A percentile compares a stretch with the other conserved stretches of the same genome.
Evolutionary conservation across 805 yeast species (phyloP).

Genomic region (Ogataea ganodermae): DNA sequence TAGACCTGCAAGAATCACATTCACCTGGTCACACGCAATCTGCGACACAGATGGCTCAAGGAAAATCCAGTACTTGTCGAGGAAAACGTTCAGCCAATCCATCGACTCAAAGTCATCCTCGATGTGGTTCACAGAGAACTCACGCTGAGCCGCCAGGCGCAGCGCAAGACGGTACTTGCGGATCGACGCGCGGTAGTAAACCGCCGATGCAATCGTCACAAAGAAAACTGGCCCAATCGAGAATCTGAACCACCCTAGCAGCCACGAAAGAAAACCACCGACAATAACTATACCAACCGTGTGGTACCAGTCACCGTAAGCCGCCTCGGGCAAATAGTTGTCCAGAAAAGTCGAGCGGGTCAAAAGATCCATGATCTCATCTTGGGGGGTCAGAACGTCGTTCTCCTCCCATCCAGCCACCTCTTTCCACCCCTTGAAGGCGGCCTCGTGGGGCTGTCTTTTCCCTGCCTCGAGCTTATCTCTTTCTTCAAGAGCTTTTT

Average conservation of each 20-base stretch:
- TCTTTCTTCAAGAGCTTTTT: constrained; percentile 20
- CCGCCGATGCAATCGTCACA: constrained; percentile 58
- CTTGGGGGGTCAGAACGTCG: constrained; percentile 65
- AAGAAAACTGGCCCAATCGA: constrained; percentile 81
- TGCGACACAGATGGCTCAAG: constrained; percentile 88
- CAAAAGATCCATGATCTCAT: constrained; percentile 69
- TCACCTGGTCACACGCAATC: constrained; percentile 81
- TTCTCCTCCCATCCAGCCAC: constrained; percentile 82
- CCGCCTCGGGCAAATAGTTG: constrained; percentile 67
- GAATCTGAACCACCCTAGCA: constrained; percentile 74
- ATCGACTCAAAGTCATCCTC: constrained; percentile 90
- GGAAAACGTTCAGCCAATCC: constrained; percentile 91
- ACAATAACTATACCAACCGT: constrained; percentile 69
- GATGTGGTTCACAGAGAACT: constrained; percentile 73
- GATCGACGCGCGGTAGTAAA: constrained; percentile 81
- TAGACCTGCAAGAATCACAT: constrained; percentile 76
- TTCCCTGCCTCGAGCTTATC: constrained; percentile 23
- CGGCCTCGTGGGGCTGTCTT: constrained; percentile 58
- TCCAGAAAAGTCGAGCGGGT: constrained; percentile 75
- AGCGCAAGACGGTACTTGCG: constrained; percentile 73
- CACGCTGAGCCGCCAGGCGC: constrained; percentile 83
- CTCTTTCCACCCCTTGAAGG: constrained; percentile 92
- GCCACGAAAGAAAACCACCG: constrained; percentile 74
- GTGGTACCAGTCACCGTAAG: constrained; percentile 97
- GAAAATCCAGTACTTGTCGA: constrained; percentile 89